phyloP scores from a whole-genome alignment of 129 eudicot genomes.

The carrot (Daucus carota) region DNA sequence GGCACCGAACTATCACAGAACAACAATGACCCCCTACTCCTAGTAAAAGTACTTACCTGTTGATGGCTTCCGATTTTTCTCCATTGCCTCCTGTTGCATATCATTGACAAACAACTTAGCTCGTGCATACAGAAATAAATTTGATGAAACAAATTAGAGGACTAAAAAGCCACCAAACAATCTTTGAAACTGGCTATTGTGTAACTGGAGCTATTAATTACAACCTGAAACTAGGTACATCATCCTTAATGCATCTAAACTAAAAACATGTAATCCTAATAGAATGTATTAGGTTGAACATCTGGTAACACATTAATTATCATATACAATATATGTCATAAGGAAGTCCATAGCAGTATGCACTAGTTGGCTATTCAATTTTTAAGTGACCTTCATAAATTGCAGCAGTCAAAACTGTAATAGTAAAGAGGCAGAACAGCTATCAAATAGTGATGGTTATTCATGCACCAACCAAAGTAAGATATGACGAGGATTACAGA shows the following conservation, averaged over 20 bases:
- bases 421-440: too few species aligned
- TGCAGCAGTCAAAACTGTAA: too few species aligned
- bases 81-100: slow-evolving; percentile 77
- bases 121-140: not conserved
- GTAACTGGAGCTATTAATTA: not conserved
- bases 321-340: not conserved
- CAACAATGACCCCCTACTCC: not conserved
- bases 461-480: not conserved
- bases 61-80: slow-evolving; percentile 40
- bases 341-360: not conserved
- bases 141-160: not conserved
- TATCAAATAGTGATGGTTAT: too few species aligned
- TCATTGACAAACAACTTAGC: not conserved
- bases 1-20: not conserved
- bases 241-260: not conserved
- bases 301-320: not conserved
- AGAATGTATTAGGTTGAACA: not conserved
- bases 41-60: slow-evolving; percentile 30
- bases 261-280: not conserved
- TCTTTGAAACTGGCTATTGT: not conserved
- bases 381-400: too few species aligned
- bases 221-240: not conserved
- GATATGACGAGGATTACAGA: not conserved
- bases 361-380: too few species aligned
- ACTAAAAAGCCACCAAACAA: not conserved